Conservation (phyloP, 1,284 basidiomycete species). For the Ganoderma lucidum region DNA sequence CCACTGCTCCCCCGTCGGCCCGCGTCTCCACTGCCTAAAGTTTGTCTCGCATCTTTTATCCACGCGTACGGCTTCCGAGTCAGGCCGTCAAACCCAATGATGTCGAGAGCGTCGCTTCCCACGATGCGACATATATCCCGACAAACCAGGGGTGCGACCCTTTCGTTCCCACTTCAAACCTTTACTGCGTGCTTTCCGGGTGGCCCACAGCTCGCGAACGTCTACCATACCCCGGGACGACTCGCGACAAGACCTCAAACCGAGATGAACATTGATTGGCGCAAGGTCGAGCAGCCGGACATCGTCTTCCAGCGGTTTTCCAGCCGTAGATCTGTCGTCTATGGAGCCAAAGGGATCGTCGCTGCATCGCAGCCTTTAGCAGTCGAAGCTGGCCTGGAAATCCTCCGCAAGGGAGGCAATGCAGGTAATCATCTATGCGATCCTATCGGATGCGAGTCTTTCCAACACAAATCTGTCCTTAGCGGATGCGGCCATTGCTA, state of each 20-base stretch:
- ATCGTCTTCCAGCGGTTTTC: conserved; percentile 67
- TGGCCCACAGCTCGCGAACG: neutral
- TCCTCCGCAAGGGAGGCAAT: conserved; percentile 91
- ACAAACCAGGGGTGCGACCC: neutral
- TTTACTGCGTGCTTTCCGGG: neutral
- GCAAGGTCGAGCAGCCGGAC: conserved; percentile 69
- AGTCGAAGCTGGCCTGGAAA: conserved; percentile 87
- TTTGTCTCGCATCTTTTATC: neutral
- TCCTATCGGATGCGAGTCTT: neutral
- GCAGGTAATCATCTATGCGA: conserved; percentile 60
- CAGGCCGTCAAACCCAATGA: neutral
- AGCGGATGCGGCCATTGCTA: conserved; percentile 82
- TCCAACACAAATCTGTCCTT: neutral
- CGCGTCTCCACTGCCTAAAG: neutral
- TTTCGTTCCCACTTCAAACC: neutral
- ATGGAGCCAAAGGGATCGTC: conserved; percentile 89
- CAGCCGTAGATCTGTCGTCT: conserved; percentile 79
- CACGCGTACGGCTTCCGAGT: neutral
- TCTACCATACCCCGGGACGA: neutral
- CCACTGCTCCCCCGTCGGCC: neutral
- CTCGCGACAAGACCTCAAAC: neutral
- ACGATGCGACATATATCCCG: conserved; percentile 17
- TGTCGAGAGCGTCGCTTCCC: conserved; percentile 17
- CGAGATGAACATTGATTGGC: conserved; percentile 68
- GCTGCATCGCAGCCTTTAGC: conserved; percentile 93